Evolutionary conservation across 2,329 filamentous ascomycete genomes (phyloP).

Genomic region (Colletotrichum lindemuthianum): DNA sequence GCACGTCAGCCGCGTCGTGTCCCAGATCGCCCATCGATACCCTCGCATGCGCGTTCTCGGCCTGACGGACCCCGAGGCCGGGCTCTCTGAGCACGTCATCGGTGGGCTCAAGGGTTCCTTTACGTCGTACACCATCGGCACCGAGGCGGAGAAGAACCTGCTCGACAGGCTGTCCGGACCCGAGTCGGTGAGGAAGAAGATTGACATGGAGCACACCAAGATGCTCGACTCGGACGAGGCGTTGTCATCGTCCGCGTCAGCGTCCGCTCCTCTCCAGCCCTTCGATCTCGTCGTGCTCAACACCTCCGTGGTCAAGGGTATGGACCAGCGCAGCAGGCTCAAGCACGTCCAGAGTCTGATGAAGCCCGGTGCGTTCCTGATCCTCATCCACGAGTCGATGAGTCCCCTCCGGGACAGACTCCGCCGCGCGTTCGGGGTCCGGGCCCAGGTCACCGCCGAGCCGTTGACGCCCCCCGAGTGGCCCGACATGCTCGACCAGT

Average conservation of each 20-base stretch:
- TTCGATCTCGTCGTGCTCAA: constrained; percentile 45
- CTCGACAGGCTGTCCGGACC: constrained; percentile 35
- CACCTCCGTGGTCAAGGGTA: constrained; percentile 44
- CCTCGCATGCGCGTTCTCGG: constrained; percentile 43
- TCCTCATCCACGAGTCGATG: constrained; percentile 40
- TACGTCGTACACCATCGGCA: constrained; percentile 44
- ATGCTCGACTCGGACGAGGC: constrained; percentile 47
- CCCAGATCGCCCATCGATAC: constrained; percentile 34
- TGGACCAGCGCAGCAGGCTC: constrained; percentile 40
- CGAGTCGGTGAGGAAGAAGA: constrained; percentile 39
- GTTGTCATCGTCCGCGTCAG: constrained; percentile 30
- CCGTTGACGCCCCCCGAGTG: constrained; percentile 45
- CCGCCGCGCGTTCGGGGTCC: constrained; percentile 26
- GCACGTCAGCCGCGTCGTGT: constrained; percentile 29
- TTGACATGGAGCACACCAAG: constrained; percentile 37
- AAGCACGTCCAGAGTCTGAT: constrained; percentile 43
- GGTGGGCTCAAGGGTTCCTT: constrained; percentile 54
- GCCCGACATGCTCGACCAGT: constrained; percentile 45
- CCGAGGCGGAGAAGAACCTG: constrained; percentile 41
- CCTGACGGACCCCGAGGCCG: constrained; percentile 48
- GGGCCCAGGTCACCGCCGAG: not conserved
- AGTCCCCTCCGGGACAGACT: constrained; percentile 38
- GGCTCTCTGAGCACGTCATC: constrained; percentile 47
- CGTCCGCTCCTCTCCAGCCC: constrained; percentile 13
- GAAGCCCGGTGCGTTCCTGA: constrained; percentile 45